A percentile compares a stretch with the other conserved stretches of the same genome.
Conservation (phyloP, 306 rosid species). For the Prunus mira region DNA sequence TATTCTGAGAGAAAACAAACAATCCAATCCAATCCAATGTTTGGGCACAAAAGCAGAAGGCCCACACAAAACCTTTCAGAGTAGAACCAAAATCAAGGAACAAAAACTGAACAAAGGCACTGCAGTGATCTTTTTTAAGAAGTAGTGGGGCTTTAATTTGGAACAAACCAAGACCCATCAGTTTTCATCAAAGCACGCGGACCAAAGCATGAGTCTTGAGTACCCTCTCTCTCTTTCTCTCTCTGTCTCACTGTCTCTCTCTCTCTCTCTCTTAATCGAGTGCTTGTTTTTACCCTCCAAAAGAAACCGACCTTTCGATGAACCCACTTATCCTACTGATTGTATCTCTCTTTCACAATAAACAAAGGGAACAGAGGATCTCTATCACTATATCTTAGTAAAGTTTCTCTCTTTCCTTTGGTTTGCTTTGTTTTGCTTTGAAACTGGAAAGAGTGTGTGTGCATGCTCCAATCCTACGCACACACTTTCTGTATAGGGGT, state of each 20-base stretch:
- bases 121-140: slow-evolving; percentile 27
- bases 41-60: slow-evolving; percentile 33
- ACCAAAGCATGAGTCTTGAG: slow-evolving; percentile 54
- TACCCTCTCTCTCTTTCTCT: background rate
- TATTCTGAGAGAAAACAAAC: slow-evolving; percentile 26
- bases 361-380: slow-evolving; percentile 22
- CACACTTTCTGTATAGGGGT: slow-evolving; percentile 39
- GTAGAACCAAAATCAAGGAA: slow-evolving; percentile 38
- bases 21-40: slow-evolving; percentile 34
- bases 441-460: slow-evolving; percentile 44
- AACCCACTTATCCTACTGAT: slow-evolving; percentile 45
- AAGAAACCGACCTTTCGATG: slow-evolving; percentile 87
- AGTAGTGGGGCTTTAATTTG: slow-evolving; percentile 38
- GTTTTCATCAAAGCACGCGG: slow-evolving; percentile 78
- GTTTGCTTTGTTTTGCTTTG: slow-evolving; percentile 23
- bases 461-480: slow-evolving; percentile 69
- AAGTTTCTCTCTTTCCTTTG: slow-evolving; percentile 4
- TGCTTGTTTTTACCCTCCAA: slow-evolving; percentile 43
- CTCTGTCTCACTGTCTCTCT: too few species aligned
- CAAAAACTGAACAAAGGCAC: slow-evolving; percentile 67
- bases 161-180: slow-evolving; percentile 39
- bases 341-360: slow-evolving; percentile 6
- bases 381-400: background rate
- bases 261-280: slow-evolving; percentile 29
- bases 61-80: slow-evolving; percentile 17